Evolutionary conservation across 2,329 filamentous ascomycete species (phyloP).

Genomic region (Chaetothyriales sp.): DNA sequence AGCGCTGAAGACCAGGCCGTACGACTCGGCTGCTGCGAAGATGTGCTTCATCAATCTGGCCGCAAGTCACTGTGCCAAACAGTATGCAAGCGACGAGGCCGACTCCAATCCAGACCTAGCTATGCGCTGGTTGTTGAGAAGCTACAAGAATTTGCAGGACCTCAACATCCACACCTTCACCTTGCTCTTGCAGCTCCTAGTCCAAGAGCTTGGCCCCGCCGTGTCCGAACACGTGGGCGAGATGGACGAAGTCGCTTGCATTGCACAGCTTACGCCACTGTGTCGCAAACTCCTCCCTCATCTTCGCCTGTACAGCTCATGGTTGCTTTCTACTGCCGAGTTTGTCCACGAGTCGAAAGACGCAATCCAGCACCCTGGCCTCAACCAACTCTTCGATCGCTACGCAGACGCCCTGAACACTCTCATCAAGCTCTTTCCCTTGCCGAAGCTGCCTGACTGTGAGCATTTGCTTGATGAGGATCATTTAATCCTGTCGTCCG

Average conservation of each 20-base stretch:
- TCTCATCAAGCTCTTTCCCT: slow-evolving; percentile 45
- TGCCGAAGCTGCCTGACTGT: slow-evolving; percentile 41
- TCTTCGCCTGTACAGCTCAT: slow-evolving; percentile 54
- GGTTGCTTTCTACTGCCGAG: slow-evolving; percentile 42
- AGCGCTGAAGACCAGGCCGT: slow-evolving; percentile 54
- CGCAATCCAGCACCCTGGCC: not conserved
- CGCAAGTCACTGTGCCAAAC: slow-evolving; percentile 58
- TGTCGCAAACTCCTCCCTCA: slow-evolving; percentile 50
- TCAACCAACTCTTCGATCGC: slow-evolving; percentile 38
- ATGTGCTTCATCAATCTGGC: slow-evolving; percentile 77
- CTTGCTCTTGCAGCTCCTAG: slow-evolving; percentile 8
- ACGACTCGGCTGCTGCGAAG: slow-evolving; percentile 56
- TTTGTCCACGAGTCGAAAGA: not conserved
- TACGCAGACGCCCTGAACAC: slow-evolving; percentile 51
- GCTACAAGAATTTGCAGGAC: slow-evolving; percentile 54
- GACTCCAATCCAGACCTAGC: not conserved
- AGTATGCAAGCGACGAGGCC: not conserved
- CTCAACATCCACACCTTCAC: slow-evolving; percentile 43
- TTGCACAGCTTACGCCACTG: slow-evolving; percentile 38
- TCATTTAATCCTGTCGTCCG: slow-evolving; percentile 51
- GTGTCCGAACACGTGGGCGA: not conserved
- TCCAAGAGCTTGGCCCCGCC: slow-evolving; percentile 5
- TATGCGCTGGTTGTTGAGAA: not conserved
- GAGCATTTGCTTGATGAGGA: slow-evolving; percentile 57
- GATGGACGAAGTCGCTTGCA: not conserved